phyloP scores from a whole-genome alignment of 371 early-diverging fungal genomes.

The Amoeboaphelidium protococcarum region DNA sequence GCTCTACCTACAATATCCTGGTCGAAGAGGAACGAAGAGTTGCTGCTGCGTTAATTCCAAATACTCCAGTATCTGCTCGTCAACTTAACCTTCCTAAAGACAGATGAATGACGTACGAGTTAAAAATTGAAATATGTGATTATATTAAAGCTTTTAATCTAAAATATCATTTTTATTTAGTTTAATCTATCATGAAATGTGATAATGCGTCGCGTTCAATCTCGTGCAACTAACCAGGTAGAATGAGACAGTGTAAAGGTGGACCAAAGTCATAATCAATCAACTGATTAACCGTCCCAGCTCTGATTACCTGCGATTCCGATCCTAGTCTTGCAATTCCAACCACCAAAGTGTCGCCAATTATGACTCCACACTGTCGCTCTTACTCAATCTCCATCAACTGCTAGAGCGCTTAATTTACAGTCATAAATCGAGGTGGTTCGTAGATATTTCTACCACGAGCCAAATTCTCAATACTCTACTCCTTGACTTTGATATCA shows the following conservation, averaged over 20 bases:
- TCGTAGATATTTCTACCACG: constrained; percentile 76
- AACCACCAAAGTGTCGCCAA: constrained; percentile 53
- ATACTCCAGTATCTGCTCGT: no score
- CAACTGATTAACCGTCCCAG: constrained; percentile 67
- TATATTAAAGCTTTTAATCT: no score
- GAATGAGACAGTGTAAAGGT: constrained; percentile 90
- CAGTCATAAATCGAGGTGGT: constrained; percentile 94
- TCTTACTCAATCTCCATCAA: constrained; percentile 65
- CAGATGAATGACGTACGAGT: no score
- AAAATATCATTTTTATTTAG: no score
- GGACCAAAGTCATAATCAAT: constrained; percentile 58
- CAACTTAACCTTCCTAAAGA: no score
- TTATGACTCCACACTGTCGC: constrained; percentile 4
- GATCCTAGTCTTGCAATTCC: constrained; percentile 84
- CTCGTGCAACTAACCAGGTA: constrained; percentile 50
- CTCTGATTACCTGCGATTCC: constrained; percentile 44
- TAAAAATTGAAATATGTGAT: no score
- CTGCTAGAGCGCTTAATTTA: constrained; percentile 76
- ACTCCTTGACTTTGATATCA: constrained; percentile 98
- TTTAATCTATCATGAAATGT: no score
- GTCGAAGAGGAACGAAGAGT: not conserved
- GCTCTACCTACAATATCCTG: not conserved
- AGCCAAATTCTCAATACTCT: constrained; percentile 76
- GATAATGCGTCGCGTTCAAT: no score
- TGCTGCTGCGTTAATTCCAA: not conserved